phyloP scores from a whole-genome alignment of 139 green algal genomes.

The Pleodorina starrii region DNA sequence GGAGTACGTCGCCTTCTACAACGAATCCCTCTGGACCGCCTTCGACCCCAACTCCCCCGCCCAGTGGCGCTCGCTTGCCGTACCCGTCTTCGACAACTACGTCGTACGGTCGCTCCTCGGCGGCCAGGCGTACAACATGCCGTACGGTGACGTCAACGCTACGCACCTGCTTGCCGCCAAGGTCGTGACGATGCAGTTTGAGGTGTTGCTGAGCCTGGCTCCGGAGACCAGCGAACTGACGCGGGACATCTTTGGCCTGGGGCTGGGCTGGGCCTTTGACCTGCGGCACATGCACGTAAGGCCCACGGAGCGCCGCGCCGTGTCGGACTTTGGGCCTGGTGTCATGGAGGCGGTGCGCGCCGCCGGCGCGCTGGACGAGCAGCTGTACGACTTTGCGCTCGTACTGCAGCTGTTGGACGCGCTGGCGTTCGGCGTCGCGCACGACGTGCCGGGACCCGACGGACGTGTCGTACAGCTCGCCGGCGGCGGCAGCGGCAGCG shows the following conservation, averaged over 20 bases:
- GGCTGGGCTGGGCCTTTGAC: conserved; percentile 36
- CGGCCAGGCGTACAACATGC: conserved; percentile 34
- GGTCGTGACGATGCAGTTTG: conserved; percentile 40
- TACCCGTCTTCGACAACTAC: conserved; percentile 51
- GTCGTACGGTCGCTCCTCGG: conserved; percentile 38
- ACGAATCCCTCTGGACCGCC: not conserved
- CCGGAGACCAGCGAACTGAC: conserved; percentile 1
- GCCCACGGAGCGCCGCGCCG: not conserved
- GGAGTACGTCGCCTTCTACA: conserved; percentile 22
- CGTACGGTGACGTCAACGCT: not conserved
- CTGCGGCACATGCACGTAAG: conserved; percentile 39
- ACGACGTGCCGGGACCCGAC: not conserved
- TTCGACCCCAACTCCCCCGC: conserved; percentile 22
- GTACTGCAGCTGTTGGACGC: conserved; percentile 45
- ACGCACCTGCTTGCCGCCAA: conserved; percentile 46
- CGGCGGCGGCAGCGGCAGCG: not conserved
- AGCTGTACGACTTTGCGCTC: conserved; percentile 46
- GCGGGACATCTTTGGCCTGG: conserved; percentile 38
- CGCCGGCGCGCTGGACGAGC: not conserved
- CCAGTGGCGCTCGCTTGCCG: conserved; percentile 27
- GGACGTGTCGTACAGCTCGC: not conserved
- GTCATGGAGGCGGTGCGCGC: conserved; percentile 11
- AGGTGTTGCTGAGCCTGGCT: conserved; percentile 38
- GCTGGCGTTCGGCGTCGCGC: conserved; percentile 29
- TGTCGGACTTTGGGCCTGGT: not conserved